Evolutionary conservation across 352 stramenopile genomes (phyloP).

Genomic region (Nothophytophthora sp.): DNA sequence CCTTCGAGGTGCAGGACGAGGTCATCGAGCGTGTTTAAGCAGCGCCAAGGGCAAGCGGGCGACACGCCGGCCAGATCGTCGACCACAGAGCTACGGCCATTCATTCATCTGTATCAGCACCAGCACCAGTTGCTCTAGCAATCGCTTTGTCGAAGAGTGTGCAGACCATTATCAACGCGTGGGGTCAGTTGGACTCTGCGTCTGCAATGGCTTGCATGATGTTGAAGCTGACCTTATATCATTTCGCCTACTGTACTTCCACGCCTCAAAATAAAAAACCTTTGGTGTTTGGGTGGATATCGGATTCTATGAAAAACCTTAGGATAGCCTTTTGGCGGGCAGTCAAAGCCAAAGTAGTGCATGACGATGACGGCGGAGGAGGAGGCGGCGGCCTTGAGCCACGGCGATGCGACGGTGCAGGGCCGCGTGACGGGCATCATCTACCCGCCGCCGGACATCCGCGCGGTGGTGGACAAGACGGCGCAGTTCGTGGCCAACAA

Average conservation of each 20-base stretch:
- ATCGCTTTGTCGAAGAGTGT: too few species aligned
- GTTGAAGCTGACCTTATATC: too few species aligned
- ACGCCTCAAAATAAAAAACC: too few species aligned
- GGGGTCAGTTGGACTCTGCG: too few species aligned
- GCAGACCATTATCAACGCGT: too few species aligned
- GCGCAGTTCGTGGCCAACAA: conserved; percentile 98
- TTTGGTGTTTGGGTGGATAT: too few species aligned
- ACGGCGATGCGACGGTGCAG: conserved; percentile 51
- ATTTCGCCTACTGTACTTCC: too few species aligned
- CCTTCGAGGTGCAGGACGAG: conserved; percentile 43
- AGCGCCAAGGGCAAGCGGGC: neutral
- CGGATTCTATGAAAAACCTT: too few species aligned
- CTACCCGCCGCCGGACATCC: conserved; percentile 97
- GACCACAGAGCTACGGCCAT: neutral
- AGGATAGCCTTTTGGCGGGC: too few species aligned
- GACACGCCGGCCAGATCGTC: neutral
- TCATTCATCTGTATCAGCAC: neutral
- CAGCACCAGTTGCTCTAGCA: too few species aligned
- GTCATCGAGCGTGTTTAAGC: conserved; percentile 69
- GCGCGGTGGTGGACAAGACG: conserved; percentile 98
- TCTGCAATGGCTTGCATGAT: too few species aligned
- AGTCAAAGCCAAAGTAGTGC: too few species aligned
- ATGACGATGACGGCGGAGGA: conserved; percentile 25
- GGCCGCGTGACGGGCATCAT: conserved; percentile 93
- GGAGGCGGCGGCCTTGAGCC: conserved; percentile 14